These are phyloP conservation scores for Cercospora zeina DNA, from an alignment of 2,329 filamentous ascomycete genomes.

Conservation along the genomic window DNA sequence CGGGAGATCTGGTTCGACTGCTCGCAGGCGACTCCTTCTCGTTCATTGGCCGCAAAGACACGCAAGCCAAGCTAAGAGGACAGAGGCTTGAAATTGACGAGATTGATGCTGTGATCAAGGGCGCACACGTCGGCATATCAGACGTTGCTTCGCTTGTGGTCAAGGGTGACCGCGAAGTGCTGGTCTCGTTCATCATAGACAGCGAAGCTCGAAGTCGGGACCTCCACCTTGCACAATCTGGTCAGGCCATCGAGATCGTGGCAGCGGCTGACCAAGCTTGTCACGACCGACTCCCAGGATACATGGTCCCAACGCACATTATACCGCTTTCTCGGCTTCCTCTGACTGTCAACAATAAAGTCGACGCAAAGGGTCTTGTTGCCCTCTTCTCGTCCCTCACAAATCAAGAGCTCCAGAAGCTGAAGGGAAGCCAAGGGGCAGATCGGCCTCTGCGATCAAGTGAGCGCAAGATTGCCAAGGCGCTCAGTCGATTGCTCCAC, in stretches of 20 bases:
- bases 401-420: constrained; percentile 60
- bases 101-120: constrained; percentile 79
- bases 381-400: constrained; percentile 64
- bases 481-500: constrained; percentile 57
- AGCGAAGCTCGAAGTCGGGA: constrained; percentile 24
- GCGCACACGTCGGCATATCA: constrained; percentile 57
- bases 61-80: constrained; percentile 87
- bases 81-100: constrained; percentile 88
- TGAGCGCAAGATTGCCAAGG: constrained; percentile 53
- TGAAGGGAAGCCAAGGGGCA: constrained; percentile 42
- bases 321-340: constrained; percentile 71
- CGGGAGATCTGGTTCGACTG: constrained; percentile 82
- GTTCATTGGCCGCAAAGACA: constrained; percentile 83
- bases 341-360: constrained; percentile 86
- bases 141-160: constrained; percentile 77
- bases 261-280: constrained; percentile 56
- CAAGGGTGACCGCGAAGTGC: constrained; percentile 75
- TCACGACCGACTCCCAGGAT: constrained; percentile 67
- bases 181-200: constrained; percentile 70
- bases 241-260: constrained; percentile 29
- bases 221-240: constrained; percentile 42
- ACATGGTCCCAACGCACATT: constrained; percentile 90
- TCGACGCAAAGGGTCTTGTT: constrained; percentile 70
- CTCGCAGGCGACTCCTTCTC: constrained; percentile 79
- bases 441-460: constrained; percentile 39